These are phyloP conservation scores for Pseudopyricularia cyperi DNA, from an alignment of 2,329 filamentous ascomycete genomes.

Conservation along the genomic window DNA sequence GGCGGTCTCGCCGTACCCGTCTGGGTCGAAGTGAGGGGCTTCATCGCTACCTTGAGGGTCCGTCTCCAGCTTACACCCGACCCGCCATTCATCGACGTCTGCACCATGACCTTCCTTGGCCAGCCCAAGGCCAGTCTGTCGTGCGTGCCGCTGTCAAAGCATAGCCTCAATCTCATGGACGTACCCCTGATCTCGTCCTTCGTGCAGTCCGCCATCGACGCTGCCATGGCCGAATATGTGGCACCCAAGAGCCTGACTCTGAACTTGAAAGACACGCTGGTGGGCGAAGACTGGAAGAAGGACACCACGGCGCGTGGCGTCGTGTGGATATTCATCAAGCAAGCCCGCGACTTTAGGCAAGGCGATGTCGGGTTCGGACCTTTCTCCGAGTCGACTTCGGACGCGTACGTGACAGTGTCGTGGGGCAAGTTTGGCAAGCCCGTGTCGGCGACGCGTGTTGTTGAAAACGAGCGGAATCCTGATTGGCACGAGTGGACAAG, in stretches of 20 bases:
- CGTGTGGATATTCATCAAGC: slow-evolving; percentile 51
- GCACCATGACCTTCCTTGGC: slow-evolving; percentile 61
- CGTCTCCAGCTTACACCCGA: slow-evolving; percentile 63
- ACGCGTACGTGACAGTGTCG: slow-evolving; percentile 58
- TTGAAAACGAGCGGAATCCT: slow-evolving; percentile 52
- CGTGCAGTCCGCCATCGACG: slow-evolving; percentile 61
- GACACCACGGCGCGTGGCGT: slow-evolving; percentile 54
- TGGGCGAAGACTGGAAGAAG: slow-evolving; percentile 69
- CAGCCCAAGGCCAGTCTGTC: slow-evolving; percentile 61
- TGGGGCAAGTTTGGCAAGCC: slow-evolving; percentile 70
- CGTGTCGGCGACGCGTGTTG: slow-evolving; percentile 51
- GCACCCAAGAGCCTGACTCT: slow-evolving; percentile 63
- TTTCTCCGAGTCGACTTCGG: slow-evolving; percentile 45
- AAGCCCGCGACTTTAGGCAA: slow-evolving; percentile 57
- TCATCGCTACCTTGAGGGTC: slow-evolving; percentile 57
- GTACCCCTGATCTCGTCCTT: slow-evolving; percentile 63
- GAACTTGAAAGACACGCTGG: slow-evolving; percentile 64
- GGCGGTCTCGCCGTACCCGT: slow-evolving; percentile 44
- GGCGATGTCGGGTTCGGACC: slow-evolving; percentile 52
- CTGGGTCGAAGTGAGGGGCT: slow-evolving; percentile 62
- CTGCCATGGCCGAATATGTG: slow-evolving; percentile 62
- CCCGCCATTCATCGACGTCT: slow-evolving; percentile 64
- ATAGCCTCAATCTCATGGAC: slow-evolving; percentile 61
- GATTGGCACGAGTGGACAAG: slow-evolving; percentile 59
- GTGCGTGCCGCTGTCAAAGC: slow-evolving; percentile 57